Conservation (phyloP, 225 moss, liverwort and hornwort genomes). For the Rhytidiadelphus loreus region DNA sequence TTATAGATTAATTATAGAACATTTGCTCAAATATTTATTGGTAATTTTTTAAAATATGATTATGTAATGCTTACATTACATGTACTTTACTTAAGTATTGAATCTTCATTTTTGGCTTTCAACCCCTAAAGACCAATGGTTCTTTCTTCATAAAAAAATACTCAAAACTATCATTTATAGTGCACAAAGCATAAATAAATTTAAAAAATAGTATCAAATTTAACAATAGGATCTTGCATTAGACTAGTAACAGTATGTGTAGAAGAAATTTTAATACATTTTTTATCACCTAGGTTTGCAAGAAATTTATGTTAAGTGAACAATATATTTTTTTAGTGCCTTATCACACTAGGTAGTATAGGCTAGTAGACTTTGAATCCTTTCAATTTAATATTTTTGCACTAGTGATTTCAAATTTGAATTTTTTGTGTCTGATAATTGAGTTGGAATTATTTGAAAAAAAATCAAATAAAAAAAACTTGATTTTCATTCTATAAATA, state of each 20-base stretch:
- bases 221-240: background rate
- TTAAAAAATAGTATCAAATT: background rate
- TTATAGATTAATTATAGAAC: no score
- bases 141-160: background rate
- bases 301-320: background rate
- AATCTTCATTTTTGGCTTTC: no score
- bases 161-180: background rate
- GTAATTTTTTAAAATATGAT: background rate
- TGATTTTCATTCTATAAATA: no score
- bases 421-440: background rate
- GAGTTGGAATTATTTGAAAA: background rate
- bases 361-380: background rate
- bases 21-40: background rate
- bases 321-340: background rate
- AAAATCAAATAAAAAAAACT: fast-evolving
- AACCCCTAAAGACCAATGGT: no score
- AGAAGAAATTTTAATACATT: background rate
- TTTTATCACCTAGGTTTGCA: no score
- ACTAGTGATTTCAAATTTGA: background rate
- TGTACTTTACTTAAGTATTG: fast-evolving
- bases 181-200: background rate
- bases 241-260: background rate
- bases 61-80: background rate
- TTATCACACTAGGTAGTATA: background rate
- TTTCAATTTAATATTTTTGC: background rate